These are phyloP conservation scores for Colletotrichum sublineola DNA, from an alignment of 2,329 filamentous ascomycete genomes.

Conservation along the genomic window DNA sequence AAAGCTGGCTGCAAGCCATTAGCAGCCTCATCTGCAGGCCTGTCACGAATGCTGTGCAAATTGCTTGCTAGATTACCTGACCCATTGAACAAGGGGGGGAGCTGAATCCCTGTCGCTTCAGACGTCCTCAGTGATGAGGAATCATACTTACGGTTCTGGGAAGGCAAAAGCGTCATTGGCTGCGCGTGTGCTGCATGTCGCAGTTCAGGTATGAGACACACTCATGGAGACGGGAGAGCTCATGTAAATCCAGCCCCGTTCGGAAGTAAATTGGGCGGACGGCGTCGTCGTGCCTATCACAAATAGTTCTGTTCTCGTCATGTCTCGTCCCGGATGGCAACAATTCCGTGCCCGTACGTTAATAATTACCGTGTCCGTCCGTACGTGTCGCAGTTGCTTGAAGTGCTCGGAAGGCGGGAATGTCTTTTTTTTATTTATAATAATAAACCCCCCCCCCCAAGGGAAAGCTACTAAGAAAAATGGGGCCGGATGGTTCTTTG, in stretches of 20 bases:
- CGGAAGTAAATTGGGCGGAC: conserved; percentile 11
- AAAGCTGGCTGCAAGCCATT: conserved; percentile 3
- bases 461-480: too few species aligned
- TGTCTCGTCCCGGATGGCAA: background rate
- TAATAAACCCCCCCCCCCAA: too few species aligned
- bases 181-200: conserved; percentile 34
- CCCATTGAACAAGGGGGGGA: conserved; percentile 12
- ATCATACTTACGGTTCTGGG: conserved; percentile 23
- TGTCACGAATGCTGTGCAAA: conserved; percentile 10
- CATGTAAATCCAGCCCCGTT: conserved; percentile 8
- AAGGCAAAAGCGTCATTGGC: conserved; percentile 27
- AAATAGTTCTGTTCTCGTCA: background rate
- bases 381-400: conserved; percentile 1
- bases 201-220: conserved; percentile 32
- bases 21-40: conserved; percentile 19
- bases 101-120: conserved; percentile 27
- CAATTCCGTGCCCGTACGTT: background rate
- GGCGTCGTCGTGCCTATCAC: conserved; percentile 10
- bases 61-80: conserved; percentile 20
- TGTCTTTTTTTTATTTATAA: too few species aligned
- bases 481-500: background rate
- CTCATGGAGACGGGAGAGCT: conserved; percentile 24
- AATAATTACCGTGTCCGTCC: background rate
- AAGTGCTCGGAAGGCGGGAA: background rate
- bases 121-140: conserved; percentile 33